Base-by-base conservation (phyloP, 1,139 yeast genomes). In the Taiozyma onychis region DNA sequence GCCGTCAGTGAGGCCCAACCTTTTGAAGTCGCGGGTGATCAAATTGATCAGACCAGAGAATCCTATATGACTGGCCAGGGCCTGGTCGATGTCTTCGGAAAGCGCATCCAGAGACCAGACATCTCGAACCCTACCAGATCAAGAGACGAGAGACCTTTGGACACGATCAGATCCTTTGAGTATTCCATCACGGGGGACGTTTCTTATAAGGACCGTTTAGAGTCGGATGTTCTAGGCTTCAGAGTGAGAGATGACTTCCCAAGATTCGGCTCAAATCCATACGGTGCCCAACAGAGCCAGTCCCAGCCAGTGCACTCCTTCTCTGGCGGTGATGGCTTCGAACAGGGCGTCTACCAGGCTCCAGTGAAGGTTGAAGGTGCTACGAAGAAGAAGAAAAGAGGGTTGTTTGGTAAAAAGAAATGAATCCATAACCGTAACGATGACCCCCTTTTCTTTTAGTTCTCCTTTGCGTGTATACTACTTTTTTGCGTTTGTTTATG, bases 1-100 rank as follows among this genome's bases (percentile, higher is more conserved):
- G 98, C 98, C 7, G 95, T 93, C 48, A 90, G 86, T 64, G 97
- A 91, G 69, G 93, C 87, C 18, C 97, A 93, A 72, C 99, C 99
- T 10, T 93, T 89, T 66, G 96, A 93, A 69, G 88, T 86, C 64
- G 85, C 86, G 16, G 58, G 60, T 37, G 59, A 63, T 48, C 48
- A 69, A 73, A 76, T 61, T 58, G 75, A 65, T 66, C 35, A 41
- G n/a, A 39, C 44, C 4, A 47, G 54, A 47, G 42, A 49, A 30
- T 47, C 50, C 24, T 49, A 51, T 10, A 34, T 39, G 3, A 42
- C 24, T 9, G 41, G 44, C 14, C 39, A 34, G 21, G 50, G 48
- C 13, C 21, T 84, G 62, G 81, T 81, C 59, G 99, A 93, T 66
- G 81, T 88, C 44, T 91, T 90, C 68, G 99, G 99, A 28, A 78